These are phyloP conservation scores for Schizochytrium sp. DNA, from an alignment of 108 stramenopile genomes.

Conservation along the genomic window DNA sequence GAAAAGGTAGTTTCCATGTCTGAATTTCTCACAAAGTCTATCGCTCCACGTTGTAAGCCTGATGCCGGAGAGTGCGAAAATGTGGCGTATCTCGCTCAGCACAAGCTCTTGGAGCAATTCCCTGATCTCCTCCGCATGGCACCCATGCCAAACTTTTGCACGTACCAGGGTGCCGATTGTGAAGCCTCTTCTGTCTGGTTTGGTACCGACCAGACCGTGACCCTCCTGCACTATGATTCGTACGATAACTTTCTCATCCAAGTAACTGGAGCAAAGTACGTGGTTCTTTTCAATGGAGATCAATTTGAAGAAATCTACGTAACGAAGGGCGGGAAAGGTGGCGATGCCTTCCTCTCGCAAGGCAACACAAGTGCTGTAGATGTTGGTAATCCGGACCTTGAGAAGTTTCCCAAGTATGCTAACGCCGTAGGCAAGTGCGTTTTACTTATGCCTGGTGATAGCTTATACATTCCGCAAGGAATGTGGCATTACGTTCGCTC, in stretches of 20 bases:
- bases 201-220: slow-evolving; percentile 41
- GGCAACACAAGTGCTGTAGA: slow-evolving; percentile 16
- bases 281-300: slow-evolving; percentile 75
- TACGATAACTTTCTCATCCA: slow-evolving; percentile 85
- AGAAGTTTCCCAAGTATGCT: slow-evolving; percentile 35
- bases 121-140: slow-evolving; percentile 44
- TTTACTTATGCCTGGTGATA: neutral
- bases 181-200: slow-evolving; percentile 59
- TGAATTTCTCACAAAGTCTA: neutral
- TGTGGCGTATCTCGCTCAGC: slow-evolving; percentile 64
- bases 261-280: slow-evolving; percentile 84
- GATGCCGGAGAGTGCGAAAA: neutral
- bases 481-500: slow-evolving; percentile 40
- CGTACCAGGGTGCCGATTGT: neutral
- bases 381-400: slow-evolving; percentile 11
- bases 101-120: slow-evolving; percentile 63
- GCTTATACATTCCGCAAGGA: slow-evolving; percentile 2
- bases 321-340: neutral
- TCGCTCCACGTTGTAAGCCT: neutral
- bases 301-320: slow-evolving; percentile 36
- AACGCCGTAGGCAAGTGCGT: neutral
- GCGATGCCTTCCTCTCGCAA: neutral
- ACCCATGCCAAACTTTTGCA: slow-evolving; percentile 61
- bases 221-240: slow-evolving; percentile 78
- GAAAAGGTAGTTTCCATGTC: neutral